Base-by-base conservation (phyloP, 2,329 filamentous ascomycete genomes). In the Colletotrichum chlorophyti region DNA sequence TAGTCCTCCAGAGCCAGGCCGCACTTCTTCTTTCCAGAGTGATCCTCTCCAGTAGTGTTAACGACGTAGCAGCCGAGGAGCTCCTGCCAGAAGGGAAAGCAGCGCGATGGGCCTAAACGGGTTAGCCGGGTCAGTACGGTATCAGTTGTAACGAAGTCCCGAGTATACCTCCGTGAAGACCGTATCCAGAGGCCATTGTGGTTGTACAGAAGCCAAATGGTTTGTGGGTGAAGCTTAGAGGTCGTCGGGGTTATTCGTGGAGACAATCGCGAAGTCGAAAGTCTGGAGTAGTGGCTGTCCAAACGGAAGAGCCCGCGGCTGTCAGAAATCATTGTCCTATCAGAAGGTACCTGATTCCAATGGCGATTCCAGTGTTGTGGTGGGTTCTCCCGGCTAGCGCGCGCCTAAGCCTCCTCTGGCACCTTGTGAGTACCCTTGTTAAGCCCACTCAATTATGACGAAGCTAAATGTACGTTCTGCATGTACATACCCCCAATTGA, bases 41-140 rank as follows among this genome's bases (percentile, higher is more conserved):
- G 82, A 70, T 93, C 90, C 53, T 94, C 90, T 64, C 89, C 81
- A 65, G 83, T 85, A 53, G 92, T 92, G 81, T 98, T 98, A 72
- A 97, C 88, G 61, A 97, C 93, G 76, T 99, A 99, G 86, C 95
- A 99, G 70, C 93, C 93, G 74, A 99, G 90, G 65, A 98, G 88
- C 79, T 99, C 95, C 80, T 99, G 95, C 95, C 95, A 99, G 86
- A 97, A 99, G 73, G 93, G 91, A 82, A 97, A 98, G 87, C 95
- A 99, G 77, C 94, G 91, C 67, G 80, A 80, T 63, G 84, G 82
- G 69, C 84, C 84, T 87, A 67, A 5, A 59, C 43, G 32, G 12
- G 14, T 29, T 24, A 12, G 40, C n/a, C 45, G 48, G 31, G 61
- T 70, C 53, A 73, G 68, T 38, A 47, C 17, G 19, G 50, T 37